Conservation (phyloP, 2,329 filamentous ascomycete species). For the Aschersonia sp. region DNA sequence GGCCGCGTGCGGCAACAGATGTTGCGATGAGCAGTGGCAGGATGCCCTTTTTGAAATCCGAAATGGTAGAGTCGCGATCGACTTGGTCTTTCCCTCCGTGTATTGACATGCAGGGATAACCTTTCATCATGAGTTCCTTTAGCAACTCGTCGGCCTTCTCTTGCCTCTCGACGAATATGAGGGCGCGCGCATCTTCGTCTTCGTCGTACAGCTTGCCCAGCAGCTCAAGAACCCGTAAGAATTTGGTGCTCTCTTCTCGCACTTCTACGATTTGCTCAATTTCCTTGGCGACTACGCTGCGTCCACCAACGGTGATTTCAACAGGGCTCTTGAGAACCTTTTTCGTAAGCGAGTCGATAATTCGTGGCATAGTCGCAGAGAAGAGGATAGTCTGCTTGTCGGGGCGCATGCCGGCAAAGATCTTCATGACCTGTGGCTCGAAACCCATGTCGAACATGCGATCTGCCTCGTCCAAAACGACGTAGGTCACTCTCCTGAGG, state of each 20-base stretch:
- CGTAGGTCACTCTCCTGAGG: conserved; percentile 74
- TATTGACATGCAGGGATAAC: conserved; percentile 84
- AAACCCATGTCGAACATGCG: conserved; percentile 99
- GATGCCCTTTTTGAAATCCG: conserved; percentile 84
- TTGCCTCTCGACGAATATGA: conserved; percentile 88
- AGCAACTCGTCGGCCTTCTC: conserved; percentile 74
- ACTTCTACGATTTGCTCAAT: conserved; percentile 92
- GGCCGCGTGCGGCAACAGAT: conserved; percentile 82
- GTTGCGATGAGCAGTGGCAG: conserved; percentile 87
- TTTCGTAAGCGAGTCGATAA: conserved; percentile 80
- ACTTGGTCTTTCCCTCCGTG: conserved; percentile 90
- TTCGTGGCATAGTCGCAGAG: conserved; percentile 88
- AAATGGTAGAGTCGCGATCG: conserved; percentile 81
- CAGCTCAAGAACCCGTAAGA: conserved; percentile 68
- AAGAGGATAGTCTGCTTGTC: conserved; percentile 91
- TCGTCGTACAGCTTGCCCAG: conserved; percentile 74
- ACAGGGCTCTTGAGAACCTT: conserved; percentile 77
- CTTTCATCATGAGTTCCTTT: conserved; percentile 66
- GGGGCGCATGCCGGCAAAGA: conserved; percentile 80
- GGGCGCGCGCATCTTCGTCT: conserved; percentile 76
- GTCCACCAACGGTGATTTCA: conserved; percentile 84
- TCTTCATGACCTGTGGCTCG: conserved; percentile 94
- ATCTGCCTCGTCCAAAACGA: conserved; percentile 93
- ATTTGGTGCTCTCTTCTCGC: conserved; percentile 68
- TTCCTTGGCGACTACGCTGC: conserved; percentile 74